These are phyloP conservation scores for Penicillium fimorum DNA, from an alignment of 495 filamentous ascomycete species.

Conservation along the genomic window DNA sequence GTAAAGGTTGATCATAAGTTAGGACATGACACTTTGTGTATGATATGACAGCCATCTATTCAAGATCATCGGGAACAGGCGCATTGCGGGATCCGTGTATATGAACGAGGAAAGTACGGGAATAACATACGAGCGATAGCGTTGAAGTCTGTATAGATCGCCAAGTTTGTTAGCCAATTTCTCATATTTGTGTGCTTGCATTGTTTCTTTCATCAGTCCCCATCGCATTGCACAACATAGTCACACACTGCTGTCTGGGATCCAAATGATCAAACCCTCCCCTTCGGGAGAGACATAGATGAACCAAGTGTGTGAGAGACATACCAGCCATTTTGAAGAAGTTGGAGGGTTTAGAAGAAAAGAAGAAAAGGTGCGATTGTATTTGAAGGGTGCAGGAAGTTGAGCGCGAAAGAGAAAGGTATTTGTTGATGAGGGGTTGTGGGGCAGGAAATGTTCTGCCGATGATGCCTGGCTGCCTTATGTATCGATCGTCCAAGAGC, in stretches of 20 bases:
- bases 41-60: background rate
- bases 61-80: conserved; percentile 6
- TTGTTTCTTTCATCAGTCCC: background rate
- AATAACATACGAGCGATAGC: conserved; percentile 54
- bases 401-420: conserved; percentile 17
- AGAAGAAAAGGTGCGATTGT: conserved; percentile 11
- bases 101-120: background rate
- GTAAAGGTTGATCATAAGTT: conserved; percentile 15
- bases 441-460: conserved; percentile 32
- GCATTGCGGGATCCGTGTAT: conserved; percentile 4
- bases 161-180: conserved; percentile 21
- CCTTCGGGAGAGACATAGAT: background rate
- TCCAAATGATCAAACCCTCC: background rate
- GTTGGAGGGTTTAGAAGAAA: background rate
- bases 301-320: background rate
- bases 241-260: background rate
- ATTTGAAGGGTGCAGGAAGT: conserved; percentile 12
- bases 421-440: conserved; percentile 37
- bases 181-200: background rate
- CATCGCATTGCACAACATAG: conserved; percentile 15
- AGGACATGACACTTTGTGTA: conserved; percentile 11
- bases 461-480: conserved; percentile 25
- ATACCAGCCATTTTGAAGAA: conserved; percentile 39
- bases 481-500: conserved; percentile 6
- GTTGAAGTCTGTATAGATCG: conserved; percentile 45